A percentile compares a stretch with the other conserved stretches of the same genome.
Conservation (phyloP, 225 moss, liverwort and hornwort species). For the Straminergon stramineum region DNA sequence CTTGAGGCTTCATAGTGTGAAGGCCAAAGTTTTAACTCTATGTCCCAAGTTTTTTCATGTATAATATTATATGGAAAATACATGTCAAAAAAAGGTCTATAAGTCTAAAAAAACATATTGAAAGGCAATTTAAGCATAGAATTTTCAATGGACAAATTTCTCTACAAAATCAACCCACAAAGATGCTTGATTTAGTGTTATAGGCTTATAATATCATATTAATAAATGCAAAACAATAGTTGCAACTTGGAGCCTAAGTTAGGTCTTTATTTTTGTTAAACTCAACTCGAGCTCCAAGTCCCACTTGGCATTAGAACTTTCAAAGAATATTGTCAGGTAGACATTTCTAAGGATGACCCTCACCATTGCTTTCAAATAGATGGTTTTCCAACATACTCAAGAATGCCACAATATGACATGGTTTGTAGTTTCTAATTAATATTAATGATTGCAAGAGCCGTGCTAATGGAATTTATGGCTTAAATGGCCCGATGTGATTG, state of each 20-base stretch:
- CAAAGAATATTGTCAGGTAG: not conserved
- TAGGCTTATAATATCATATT: too few species aligned
- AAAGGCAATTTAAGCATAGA: rapidly evolving
- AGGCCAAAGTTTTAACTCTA: not conserved
- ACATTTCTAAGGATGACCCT: not conserved
- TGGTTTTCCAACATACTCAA: not conserved
- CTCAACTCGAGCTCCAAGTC: rapidly evolving
- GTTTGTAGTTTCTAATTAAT: too few species aligned
- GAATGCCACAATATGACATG: not conserved
- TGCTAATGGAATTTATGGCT: not conserved
- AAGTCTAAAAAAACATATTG: rapidly evolving
- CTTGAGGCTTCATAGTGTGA: not conserved
- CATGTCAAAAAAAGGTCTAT: not conserved
- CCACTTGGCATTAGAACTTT: not conserved
- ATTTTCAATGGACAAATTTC: not conserved
- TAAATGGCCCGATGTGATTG: not conserved
- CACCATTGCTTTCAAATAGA: not conserved
- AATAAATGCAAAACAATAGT: not conserved
- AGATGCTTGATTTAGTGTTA: not conserved
- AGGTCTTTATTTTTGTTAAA: not conserved
- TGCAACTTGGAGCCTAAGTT: not conserved
- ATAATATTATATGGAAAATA: not conserved
- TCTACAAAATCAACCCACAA: not conserved
- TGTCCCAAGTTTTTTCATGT: not conserved
- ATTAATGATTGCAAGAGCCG: too few species aligned